Evolutionary conservation across 148 eudicot genomes (phyloP), one percentile per base, ranked within the genome.

Genomic region (Oxyria digyna): DNA sequence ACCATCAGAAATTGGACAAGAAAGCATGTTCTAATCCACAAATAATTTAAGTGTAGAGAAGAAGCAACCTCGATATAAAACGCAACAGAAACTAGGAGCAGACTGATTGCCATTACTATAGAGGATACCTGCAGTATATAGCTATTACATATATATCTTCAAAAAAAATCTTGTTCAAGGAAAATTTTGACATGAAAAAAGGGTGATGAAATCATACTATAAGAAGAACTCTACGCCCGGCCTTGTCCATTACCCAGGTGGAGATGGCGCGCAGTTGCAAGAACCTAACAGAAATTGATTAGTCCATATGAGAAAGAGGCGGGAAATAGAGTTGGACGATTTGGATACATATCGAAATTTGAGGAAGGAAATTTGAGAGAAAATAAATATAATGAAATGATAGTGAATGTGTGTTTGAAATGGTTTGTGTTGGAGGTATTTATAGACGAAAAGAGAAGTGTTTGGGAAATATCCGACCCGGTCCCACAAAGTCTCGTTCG

Each of bases 191-290:
- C 89, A 24, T 87, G 32, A n/a, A 24, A 62, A 62, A 42, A 2
- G 13, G 42, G 42, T 42, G 67, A 31, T 55, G 37, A 59, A 14
- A 66, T 75, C 87, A 54, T 78, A 90, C 96, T 41, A 83, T 72
- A 26, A 93, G 89, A 67, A 89, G 86, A 52, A 84, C 63, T 74
- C 90, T 80, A 67, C 98, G 87, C 69, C 98, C 98, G 49, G 88
- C 85, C 75, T 42, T 93, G 81, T 93, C 98, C 84, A 86, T 89
- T 73, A 93, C 68, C 84, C 82, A 83, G 67, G 95, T 82, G 18
- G 90, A 79, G 45, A 89, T 73, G n/a, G n/a, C n/a, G n/a, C n/a
- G 83, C 91, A 57, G 96, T 89, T 63, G 85, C 89, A 75, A 93
- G 32, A 64, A 89, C 96, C 98, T 92, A 76, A 54, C 71, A 59